Base-by-base conservation (phyloP, 116 monocot species). In the Thalassia testudinum region DNA sequence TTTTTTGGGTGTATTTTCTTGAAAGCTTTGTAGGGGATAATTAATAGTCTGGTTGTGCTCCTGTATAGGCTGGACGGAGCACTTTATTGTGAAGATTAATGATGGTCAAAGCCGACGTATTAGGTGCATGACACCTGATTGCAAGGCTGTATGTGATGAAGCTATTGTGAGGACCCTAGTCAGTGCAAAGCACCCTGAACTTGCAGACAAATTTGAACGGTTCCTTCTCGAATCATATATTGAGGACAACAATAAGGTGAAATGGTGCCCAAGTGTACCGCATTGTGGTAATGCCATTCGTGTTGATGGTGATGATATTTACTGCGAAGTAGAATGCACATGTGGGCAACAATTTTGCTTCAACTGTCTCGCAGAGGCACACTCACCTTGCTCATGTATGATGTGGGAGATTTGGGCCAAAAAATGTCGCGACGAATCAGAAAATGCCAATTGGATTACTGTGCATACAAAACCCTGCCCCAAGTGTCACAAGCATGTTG, bases 281-380 rank as follows among this genome's bases (percentile, higher is more conserved):
- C 77, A 79, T 53, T 90, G 89, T 67, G 89, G 89, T 24, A 76
- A 77, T 59, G 89, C 89, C 5, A 83, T 90, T 37, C 72, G 74
- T 25, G 62, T 84, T 26, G 78, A 77, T 16, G 70, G 63, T 45
- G 75, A 61, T 50, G 74, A 80, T 64, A 29, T 55, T 0, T 75
- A 62, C 64, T 72, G 65, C 50, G 89, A 90, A 67, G 83, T 90
- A 8, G 80, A 83, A 30, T 90, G 89, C 42, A 38, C 65, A 10
- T 90, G 89, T 75, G 89, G 84, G 26, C 20, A 65, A 12, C 77
- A 80, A 45, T 90, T 90, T 51, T 90, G 89, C 66, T 90, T 90
- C 60, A 84, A 60, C 55, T 90, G 89, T 50, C 65, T 68, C 49
- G 59, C 24, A 21, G 70, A 78, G 49, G 70, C 77, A 42, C 89